Conservation (phyloP, 768 basidiomycete species). For the Rhodotorula graminis region DNA sequence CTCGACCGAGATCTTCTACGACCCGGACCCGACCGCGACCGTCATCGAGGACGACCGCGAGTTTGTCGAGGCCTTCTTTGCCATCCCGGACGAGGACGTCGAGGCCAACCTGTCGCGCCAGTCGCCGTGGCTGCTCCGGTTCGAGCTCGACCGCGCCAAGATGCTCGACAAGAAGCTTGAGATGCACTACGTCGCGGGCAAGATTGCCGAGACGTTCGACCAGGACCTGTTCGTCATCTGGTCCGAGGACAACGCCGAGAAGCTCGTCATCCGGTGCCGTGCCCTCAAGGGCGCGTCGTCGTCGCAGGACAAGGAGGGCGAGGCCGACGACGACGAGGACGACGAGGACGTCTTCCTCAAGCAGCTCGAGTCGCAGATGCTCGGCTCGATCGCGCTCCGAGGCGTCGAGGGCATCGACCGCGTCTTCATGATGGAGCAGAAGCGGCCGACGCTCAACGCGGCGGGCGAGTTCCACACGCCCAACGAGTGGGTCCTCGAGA, state of each 20-base stretch:
- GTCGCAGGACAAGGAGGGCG: constrained; percentile 67
- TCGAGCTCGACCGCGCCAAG: constrained; percentile 92
- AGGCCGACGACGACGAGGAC: constrained; percentile 52
- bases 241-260: constrained; percentile 98
- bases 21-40: constrained; percentile 83
- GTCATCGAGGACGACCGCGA: constrained; percentile 93
- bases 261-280: constrained; percentile 93
- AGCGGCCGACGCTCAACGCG: constrained; percentile 61
- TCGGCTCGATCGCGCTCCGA: constrained; percentile 88
- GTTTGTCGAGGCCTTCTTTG: constrained; percentile 98
- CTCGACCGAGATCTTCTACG: constrained; percentile 96
- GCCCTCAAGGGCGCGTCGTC: constrained; percentile 66
- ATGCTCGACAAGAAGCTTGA: constrained; percentile 96
- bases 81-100: constrained; percentile 94
- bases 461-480: constrained; percentile 56
- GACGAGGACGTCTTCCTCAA: constrained; percentile 96
- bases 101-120: constrained; percentile 83
- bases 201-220: constrained; percentile 90
- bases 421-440: constrained; percentile 87
- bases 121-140: constrained; percentile 94
- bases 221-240: constrained; percentile 96
- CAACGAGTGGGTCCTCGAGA: constrained; percentile 90
- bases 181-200: constrained; percentile 88
- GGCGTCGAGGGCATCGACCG: constrained; percentile 85
- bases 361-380: constrained; percentile 91